A percentile compares a stretch with the other conserved stretches of the same genome.
Conservation (phyloP, 2,329 filamentous ascomycete species). For the Xylariales sp. region DNA sequence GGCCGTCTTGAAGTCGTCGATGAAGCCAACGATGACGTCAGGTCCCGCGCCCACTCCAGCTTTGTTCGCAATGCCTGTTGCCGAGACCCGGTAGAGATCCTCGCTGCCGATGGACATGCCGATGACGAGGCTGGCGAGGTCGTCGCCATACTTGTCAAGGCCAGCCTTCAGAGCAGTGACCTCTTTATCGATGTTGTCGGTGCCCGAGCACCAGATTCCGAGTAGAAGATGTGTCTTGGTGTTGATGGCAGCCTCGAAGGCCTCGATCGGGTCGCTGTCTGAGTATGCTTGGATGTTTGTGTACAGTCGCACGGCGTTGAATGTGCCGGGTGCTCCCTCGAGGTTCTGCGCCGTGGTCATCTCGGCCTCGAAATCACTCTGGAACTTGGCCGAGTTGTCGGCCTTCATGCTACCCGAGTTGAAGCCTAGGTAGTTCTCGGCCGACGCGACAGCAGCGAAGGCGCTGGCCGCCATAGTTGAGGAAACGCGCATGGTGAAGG, state of each 20-base stretch:
- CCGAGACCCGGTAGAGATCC: conserved; percentile 60
- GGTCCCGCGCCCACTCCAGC: conserved; percentile 57
- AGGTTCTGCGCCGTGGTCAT: conserved; percentile 39
- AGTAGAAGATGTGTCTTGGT: conserved; percentile 59
- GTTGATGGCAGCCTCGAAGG: conserved; percentile 66
- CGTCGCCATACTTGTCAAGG: conserved; percentile 45
- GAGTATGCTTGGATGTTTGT: conserved; percentile 62
- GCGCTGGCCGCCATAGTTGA: conserved; percentile 32
- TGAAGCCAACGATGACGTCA: conserved; percentile 58
- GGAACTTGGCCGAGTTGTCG: conserved; percentile 48
- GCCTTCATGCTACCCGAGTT: conserved; percentile 44
- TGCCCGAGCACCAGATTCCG: conserved; percentile 58
- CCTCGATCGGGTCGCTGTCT: conserved; percentile 72
- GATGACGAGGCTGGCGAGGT: conserved; percentile 53
- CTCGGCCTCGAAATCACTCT: conserved; percentile 43
- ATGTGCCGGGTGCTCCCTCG: conserved; percentile 44
- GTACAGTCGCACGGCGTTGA: conserved; percentile 60
- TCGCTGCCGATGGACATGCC: conserved; percentile 64
- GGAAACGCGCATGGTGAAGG: conserved; percentile 34
- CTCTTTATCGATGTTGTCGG: conserved; percentile 52
- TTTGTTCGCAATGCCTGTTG: conserved; percentile 58
- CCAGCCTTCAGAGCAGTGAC: conserved; percentile 55
- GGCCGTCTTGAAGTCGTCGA: conserved; percentile 56
- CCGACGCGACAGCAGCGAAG: conserved; percentile 22
- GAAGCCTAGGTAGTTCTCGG: conserved; percentile 48